phyloP scores from a whole-genome alignment of 331 rosid species.

The Cydonia oblonga region DNA sequence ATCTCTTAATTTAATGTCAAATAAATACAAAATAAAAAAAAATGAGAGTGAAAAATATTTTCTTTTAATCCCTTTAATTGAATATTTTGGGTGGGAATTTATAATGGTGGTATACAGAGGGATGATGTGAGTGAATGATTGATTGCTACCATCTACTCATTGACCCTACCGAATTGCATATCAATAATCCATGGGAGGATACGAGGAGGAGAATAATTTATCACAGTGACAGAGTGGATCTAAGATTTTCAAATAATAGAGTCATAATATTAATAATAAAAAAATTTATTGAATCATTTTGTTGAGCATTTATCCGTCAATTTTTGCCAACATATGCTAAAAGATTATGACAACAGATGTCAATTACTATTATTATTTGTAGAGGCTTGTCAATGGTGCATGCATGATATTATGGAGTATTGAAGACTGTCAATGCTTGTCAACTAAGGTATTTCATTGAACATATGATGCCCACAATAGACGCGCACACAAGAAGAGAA shows the following conservation, averaged over 20 bases:
- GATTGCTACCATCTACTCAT: slow-evolving; percentile 12
- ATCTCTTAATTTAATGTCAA: neutral
- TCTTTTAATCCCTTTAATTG: neutral
- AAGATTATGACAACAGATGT: too few relatives aligned
- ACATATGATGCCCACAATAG: too few relatives aligned
- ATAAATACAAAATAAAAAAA: too few relatives aligned
- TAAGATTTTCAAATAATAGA: too few relatives aligned
- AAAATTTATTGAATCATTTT: too few relatives aligned
- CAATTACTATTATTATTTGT: too few relatives aligned
- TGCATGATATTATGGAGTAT: too few relatives aligned
- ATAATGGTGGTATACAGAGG: slow-evolving; percentile 12
- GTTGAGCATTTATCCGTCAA: too few relatives aligned
- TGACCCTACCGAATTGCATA: slow-evolving; percentile 15
- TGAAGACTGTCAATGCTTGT: too few relatives aligned
- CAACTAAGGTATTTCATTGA: too few relatives aligned
- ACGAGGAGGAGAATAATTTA: neutral
- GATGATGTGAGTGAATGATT: neutral
- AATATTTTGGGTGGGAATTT: neutral
- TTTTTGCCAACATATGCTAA: accelerated
- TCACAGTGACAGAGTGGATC: too few relatives aligned
- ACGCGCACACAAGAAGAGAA: too few relatives aligned
- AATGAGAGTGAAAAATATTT: neutral
- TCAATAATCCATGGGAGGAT: neutral
- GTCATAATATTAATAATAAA: accelerated
- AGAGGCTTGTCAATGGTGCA: accelerated